phyloP scores from a whole-genome alignment of 768 basidiomycete genomes.

The Naganishia friedmannii region DNA sequence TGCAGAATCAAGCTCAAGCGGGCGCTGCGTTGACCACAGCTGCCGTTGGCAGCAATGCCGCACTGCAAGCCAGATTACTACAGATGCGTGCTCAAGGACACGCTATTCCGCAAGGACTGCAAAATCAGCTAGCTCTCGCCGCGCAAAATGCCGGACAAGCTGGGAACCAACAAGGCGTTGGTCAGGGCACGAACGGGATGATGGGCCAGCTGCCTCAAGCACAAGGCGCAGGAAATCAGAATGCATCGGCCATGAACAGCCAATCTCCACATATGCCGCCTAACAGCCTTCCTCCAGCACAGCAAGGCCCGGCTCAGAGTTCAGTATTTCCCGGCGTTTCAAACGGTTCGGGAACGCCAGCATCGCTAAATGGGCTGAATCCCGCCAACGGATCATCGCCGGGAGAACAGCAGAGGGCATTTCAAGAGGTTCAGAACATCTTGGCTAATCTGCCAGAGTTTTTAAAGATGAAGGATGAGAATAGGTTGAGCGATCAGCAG shows the following conservation, averaged over 20 bases:
- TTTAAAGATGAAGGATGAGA: constrained; percentile 30
- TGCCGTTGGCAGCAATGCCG: background rate
- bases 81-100: constrained; percentile 20
- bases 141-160: constrained; percentile 7
- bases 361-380: constrained; percentile 4
- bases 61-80: constrained; percentile 5
- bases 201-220: background rate
- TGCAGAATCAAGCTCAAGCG: constrained; percentile 8
- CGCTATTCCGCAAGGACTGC: constrained; percentile 1
- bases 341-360: background rate
- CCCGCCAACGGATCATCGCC: background rate
- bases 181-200: background rate
- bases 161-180: background rate
- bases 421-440: constrained; percentile 23
- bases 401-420: background rate
- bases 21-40: background rate
- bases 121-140: background rate
- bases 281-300: background rate
- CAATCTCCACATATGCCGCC: constrained; percentile 11
- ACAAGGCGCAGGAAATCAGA: background rate
- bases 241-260: constrained; percentile 3
- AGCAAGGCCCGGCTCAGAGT: background rate
- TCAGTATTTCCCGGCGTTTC: background rate
- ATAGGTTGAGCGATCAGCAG: constrained; percentile 15
- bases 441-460: constrained; percentile 25